A percentile compares a stretch with the other conserved stretches of the same genome.
Evolutionary conservation across 2,329 filamentous ascomycete genomes (phyloP).

Genomic region (Colletotrichum melonis): DNA sequence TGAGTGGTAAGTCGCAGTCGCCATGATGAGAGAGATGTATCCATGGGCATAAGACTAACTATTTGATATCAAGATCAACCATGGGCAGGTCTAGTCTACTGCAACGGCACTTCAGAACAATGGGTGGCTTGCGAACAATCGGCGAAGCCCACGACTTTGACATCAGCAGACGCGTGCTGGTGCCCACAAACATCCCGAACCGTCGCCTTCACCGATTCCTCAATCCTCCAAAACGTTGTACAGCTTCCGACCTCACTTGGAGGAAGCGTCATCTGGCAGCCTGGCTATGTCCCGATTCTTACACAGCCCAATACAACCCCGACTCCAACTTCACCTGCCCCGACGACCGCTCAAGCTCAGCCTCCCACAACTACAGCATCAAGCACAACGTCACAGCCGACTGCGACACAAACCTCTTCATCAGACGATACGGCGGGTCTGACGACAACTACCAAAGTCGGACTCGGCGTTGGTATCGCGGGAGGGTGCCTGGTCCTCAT

Average conservation of each 20-base stretch:
- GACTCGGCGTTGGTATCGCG: constrained; percentile 38
- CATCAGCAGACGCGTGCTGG: constrained; percentile 42
- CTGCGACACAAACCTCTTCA: background rate
- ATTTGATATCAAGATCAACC: constrained; percentile 30
- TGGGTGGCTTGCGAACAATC: constrained; percentile 48
- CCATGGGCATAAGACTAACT: background rate
- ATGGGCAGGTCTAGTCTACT: constrained; percentile 50
- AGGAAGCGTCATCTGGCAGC: constrained; percentile 41
- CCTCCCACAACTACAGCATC: constrained; percentile 9
- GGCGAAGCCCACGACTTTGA: constrained; percentile 36
- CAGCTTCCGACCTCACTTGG: constrained; percentile 41
- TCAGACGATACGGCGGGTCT: constrained; percentile 21
- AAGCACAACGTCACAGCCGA: background rate
- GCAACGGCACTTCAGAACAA: constrained; percentile 44
- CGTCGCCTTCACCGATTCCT: constrained; percentile 39
- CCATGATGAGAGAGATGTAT: background rate
- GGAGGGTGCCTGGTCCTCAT: constrained; percentile 38
- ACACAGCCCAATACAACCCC: background rate
- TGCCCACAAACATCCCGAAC: constrained; percentile 44
- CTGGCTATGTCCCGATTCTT: constrained; percentile 40
- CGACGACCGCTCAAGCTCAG: background rate
- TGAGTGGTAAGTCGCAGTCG: constrained; percentile 14
- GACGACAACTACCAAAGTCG: constrained; percentile 40
- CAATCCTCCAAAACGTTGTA: constrained; percentile 41
- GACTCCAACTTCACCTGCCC: background rate